Base-by-base conservation (phyloP, 257 asterid genomes). In the Lavandula angustifolia region DNA sequence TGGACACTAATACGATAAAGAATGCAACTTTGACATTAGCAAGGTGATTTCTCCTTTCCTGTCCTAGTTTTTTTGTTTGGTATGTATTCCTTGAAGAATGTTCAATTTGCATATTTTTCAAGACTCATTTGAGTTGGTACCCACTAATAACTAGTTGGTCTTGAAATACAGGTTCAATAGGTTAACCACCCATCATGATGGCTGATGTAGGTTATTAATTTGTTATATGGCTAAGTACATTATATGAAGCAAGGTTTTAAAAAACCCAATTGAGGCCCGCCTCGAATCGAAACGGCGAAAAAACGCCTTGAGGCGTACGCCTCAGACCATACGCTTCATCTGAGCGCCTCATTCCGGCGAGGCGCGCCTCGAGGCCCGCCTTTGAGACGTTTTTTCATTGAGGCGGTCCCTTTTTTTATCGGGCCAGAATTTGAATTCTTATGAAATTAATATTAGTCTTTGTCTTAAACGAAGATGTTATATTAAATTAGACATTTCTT, bases 1-100 rank as follows among this genome's bases (percentile, higher is more conserved):
- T 81, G 67, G 87, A 76, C 16, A 35, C 78, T 72, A 65, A 82
- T 68, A 34, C 9, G 60, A 68, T 83, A 70, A 90, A 94, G 88
- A 77, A 74, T 71, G 90, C 86, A 43, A 74, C 86, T 29, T 34
- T 76, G 43, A 71, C 78, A 54, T 68, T 87, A 73, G 81, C 85
- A 66, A 85, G 96, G 96, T 90, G 80, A 66, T 70, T 56, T n/a
- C 29, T 66, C 54, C n/a, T 67, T 58, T 51, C 53, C 16, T 9
- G 22, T 59, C 38, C 34, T 3, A 12, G 18, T n/a, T 33, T 32
- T 33, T 16, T 6, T 13, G 4, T 22, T 3, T 12, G 52, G 12
- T 40, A 3, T n/a, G n/a, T 42, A 6, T 18, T 59, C 40, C 17
- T 40, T 10, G 64, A n/a, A 40, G 18, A 14, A 54, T 9, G 42